Conservation (phyloP, 2,329 filamentous ascomycete genomes). For the Talaromyces piceae region DNA sequence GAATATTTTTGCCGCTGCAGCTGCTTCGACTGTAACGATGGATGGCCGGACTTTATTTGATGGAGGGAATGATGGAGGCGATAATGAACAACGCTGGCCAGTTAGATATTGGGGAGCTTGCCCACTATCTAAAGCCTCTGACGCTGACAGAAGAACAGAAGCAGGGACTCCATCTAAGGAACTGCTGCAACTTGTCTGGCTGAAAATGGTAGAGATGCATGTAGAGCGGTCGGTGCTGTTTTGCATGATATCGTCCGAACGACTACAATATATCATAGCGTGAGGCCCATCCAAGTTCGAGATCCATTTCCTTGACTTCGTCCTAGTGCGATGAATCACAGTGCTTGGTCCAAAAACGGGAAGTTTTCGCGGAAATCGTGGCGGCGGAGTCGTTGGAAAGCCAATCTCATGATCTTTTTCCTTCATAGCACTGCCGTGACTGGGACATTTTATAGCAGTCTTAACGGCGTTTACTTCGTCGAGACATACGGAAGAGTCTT, state of each 20-base stretch:
- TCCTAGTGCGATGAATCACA: constrained; percentile 31
- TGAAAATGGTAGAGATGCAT: constrained; percentile 21
- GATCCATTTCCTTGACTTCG: constrained; percentile 28
- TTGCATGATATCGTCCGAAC: constrained; percentile 21
- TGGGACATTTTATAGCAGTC: background rate
- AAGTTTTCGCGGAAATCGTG: constrained; percentile 29
- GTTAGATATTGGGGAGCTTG: constrained; percentile 1
- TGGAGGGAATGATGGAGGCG: constrained; percentile 9
- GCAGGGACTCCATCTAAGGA: constrained; percentile 25
- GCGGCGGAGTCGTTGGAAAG: constrained; percentile 21
- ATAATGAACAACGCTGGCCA: constrained; percentile 9
- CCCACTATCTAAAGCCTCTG: constrained; percentile 1
- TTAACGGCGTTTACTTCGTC: background rate
- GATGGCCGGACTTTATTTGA: constrained; percentile 21
- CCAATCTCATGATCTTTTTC: background rate
- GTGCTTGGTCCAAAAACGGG: constrained; percentile 35
- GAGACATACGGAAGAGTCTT: background rate
- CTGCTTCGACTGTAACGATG: constrained; percentile 62
- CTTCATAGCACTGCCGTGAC: background rate
- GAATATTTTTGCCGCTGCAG: constrained; percentile 74
- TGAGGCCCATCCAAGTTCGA: constrained; percentile 16
- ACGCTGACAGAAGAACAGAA: constrained; percentile 14
- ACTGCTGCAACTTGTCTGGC: constrained; percentile 27
- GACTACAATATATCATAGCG: constrained; percentile 11
- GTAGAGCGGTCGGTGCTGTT: constrained; percentile 29